Conservation (phyloP, 1,284 basidiomycete species). For the Gastroboletus turbinatus region DNA sequence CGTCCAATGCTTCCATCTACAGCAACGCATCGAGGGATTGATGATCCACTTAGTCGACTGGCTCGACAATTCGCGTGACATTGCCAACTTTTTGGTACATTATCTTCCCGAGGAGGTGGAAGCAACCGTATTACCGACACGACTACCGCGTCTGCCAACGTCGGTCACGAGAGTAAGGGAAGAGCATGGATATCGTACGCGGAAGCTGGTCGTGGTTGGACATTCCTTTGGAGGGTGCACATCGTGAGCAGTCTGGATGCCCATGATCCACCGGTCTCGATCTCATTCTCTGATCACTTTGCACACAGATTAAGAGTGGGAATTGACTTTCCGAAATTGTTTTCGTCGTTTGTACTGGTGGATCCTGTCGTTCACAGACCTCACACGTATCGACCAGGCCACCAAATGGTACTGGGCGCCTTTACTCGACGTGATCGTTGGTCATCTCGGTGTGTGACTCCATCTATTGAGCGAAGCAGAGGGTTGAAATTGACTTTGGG, state of each 20-base stretch:
- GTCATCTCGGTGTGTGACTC: slow-evolving; percentile 50
- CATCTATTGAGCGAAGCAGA: background rate
- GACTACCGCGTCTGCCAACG: slow-evolving; percentile 47
- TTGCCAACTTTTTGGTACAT: slow-evolving; percentile 66
- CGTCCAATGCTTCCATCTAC: slow-evolving; percentile 21
- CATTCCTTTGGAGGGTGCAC: slow-evolving; percentile 83
- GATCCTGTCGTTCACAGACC: slow-evolving; percentile 71
- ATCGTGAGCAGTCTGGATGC: slow-evolving; percentile 44
- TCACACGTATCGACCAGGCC: slow-evolving; percentile 10
- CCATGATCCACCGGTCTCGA: background rate
- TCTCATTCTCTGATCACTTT: background rate
- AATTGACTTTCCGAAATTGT: slow-evolving; percentile 61
- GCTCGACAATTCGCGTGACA: slow-evolving; percentile 69
- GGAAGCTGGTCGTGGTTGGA: slow-evolving; percentile 65
- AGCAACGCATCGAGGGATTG: background rate
- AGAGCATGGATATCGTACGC: slow-evolving; percentile 43
- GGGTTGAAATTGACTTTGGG: slow-evolving; percentile 5
- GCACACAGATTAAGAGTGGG: slow-evolving; percentile 55
- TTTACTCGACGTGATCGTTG: slow-evolving; percentile 66
- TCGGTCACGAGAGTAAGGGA: slow-evolving; percentile 43
- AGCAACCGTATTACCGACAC: slow-evolving; percentile 42
- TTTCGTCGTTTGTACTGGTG: slow-evolving; percentile 72
- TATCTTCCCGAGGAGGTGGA: slow-evolving; percentile 51
- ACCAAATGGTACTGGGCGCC: slow-evolving; percentile 43
- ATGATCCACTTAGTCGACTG: slow-evolving; percentile 56